These are phyloP conservation scores for Myxozyma neglecta DNA, from an alignment of 805 yeast genomes.

Conservation along the genomic window DNA sequence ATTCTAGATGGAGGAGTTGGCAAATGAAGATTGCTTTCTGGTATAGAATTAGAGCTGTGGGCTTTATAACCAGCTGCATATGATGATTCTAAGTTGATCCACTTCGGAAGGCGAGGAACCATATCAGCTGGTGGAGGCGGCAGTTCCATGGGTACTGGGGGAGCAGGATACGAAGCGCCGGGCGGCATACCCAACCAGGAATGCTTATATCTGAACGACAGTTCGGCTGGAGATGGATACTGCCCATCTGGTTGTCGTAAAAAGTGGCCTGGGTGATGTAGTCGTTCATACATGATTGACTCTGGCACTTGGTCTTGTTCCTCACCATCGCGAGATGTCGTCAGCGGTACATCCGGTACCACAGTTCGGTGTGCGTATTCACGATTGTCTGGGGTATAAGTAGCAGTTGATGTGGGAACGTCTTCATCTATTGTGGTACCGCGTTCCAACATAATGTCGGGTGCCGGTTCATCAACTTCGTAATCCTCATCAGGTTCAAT, in stretches of 20 bases:
- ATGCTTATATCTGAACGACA: conserved; percentile 28
- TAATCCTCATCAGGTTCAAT: conserved; percentile 1
- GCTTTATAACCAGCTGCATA: conserved; percentile 13
- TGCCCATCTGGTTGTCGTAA: conserved; percentile 14
- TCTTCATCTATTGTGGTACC: not conserved
- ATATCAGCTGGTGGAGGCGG: conserved; percentile 31
- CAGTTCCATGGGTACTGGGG: conserved; percentile 26
- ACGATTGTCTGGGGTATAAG: not conserved
- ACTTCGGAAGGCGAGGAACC: conserved; percentile 22
- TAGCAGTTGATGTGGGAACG: not conserved
- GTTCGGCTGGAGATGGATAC: conserved; percentile 29
- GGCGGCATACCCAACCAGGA: conserved; percentile 26
- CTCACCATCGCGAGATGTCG: not conserved
- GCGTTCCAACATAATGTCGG: conserved; percentile 4
- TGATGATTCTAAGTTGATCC: conserved; percentile 28
- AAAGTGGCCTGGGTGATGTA: conserved; percentile 3
- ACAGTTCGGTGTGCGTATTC: conserved; percentile 2
- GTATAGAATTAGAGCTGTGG: not conserved
- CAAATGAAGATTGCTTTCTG: conserved; percentile 6
- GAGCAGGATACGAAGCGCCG: conserved; percentile 29
- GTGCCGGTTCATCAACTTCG: conserved; percentile 13
- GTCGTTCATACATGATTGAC: conserved; percentile 26
- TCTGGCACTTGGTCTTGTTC: conserved; percentile 27
- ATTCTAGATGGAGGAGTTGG: conserved; percentile 28
- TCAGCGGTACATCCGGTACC: conserved; percentile 3